Evolutionary conservation across 345 rosid genomes (phyloP), one percentile per base, ranked within the genome.

Genomic region (Salix purpurea): DNA sequence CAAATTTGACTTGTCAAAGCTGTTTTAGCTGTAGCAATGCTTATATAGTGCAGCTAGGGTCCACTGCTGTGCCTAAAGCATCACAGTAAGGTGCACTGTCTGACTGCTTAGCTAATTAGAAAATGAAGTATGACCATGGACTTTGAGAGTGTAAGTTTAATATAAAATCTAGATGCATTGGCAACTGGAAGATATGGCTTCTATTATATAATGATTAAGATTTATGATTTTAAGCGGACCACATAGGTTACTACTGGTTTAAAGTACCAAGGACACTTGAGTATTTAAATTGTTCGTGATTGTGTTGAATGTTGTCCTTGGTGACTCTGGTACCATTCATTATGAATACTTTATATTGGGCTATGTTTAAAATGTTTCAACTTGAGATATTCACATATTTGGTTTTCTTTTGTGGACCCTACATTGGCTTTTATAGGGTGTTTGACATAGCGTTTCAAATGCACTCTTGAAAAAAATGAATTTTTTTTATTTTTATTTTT

Each of bases 151-250:
- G 54, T 64, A 23, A 21, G 18, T 50, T 26, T 44, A 44, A 58
- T 60, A 23, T 77, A 12, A 66, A 36, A 52, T 82, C 73, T 84
- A 74, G 84, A 77, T 81, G 82, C 58, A 76, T 77, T 85, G 81
- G 87, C 79, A 66, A 26, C 84, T 83, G 77, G 72, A 70, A 77
- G 91, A 86, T 79, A 72, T 76, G 73, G 26, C 77, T 86, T 69
- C 85, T 82, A 64, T 79, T 72, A 69, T 75, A 71, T 70, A 70
- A 75, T 70, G 78, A 73, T 74, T 76, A 74, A 52, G 74, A 72
- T 39, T 68, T 79, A 72, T 40, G 24, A 16, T 7, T 61, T 16
- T 34, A 68, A 42, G 15, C 19, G 19, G 67, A 36, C 16, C 44
- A 76, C 5, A 28, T 19, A 16, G 74, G 71, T 42, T 21, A 23